phyloP scores from a whole-genome alignment of 2,329 filamentous ascomycete genomes.

The Coniochaeta prunicola region DNA sequence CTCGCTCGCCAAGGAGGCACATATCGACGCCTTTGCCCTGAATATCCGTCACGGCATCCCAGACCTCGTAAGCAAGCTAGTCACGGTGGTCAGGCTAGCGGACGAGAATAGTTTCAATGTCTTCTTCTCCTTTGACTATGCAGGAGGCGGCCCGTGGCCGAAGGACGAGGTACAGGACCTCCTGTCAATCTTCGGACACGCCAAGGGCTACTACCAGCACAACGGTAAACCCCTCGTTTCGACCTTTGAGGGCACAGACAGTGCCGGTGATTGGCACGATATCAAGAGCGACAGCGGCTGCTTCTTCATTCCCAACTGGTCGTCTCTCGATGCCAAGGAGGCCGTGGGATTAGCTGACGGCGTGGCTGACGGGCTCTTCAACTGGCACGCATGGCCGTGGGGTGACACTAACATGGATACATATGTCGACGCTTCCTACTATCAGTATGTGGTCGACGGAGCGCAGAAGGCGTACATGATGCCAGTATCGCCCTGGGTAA shows the following conservation, averaged over 20 bases:
- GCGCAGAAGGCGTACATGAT: conserved; percentile 46
- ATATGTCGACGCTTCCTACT: conserved; percentile 13
- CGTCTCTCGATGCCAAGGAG: conserved; percentile 24
- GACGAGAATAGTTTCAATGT: neutral
- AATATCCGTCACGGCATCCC: too few relatives aligned
- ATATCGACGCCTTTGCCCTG: neutral
- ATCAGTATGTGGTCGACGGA: conserved; percentile 8
- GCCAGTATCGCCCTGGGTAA: conserved; percentile 25
- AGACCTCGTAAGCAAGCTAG: neutral
- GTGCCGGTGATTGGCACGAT: conserved; percentile 31
- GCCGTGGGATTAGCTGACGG: conserved; percentile 14
- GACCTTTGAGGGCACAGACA: conserved; percentile 35
- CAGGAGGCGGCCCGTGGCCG: neutral
- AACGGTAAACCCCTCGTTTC: conserved; percentile 25
- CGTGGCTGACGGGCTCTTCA: conserved; percentile 26
- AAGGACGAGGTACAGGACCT: neutral
- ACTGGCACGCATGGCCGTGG: conserved; percentile 28
- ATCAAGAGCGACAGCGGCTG: conserved; percentile 31
- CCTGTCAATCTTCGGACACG: neutral
- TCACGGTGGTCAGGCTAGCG: neutral
- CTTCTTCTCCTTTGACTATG: neutral
- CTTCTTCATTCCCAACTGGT: conserved; percentile 39
- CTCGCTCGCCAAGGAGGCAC: neutral
- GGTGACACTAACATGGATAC: conserved; percentile 14
- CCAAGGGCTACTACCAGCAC: conserved; percentile 11